Evolutionary conservation across 371 early-diverging fungal species (phyloP).

Genomic region (Mucor indicus): DNA sequence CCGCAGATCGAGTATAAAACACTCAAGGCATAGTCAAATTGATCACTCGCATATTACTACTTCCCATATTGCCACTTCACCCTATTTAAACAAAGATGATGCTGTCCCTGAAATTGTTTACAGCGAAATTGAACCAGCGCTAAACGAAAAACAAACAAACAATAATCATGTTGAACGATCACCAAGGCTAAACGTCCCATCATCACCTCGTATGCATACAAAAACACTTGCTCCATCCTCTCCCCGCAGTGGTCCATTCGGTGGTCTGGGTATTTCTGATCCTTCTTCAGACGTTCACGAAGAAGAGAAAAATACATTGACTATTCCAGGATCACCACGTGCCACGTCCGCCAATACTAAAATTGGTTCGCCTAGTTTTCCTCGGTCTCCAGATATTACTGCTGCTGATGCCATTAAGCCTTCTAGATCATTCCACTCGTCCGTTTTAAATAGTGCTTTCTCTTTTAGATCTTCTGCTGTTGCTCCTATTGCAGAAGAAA

Average conservation of each 20-base stretch:
- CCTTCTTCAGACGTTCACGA: slow-evolving; percentile 1
- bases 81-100: not conserved
- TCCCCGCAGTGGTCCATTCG: not conserved
- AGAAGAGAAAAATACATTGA: not conserved
- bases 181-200: not conserved
- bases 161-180: too few relatives aligned
- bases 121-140: slow-evolving; percentile 4
- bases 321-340: slow-evolving; percentile 1
- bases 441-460: slow-evolving; percentile 13
- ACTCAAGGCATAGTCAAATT: slow-evolving; percentile 17
- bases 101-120: slow-evolving; percentile 19
- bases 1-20: slow-evolving; percentile 23
- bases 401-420: not conserved
- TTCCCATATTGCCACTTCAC: slow-evolving; percentile 10
- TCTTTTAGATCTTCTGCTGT: slow-evolving; percentile 10
- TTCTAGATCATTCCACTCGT: not conserved
- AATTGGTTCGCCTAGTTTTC: too few relatives aligned
- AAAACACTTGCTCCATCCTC: not conserved
- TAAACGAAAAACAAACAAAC: too few relatives aligned
- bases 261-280: slow-evolving; percentile 12
- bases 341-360: not conserved
- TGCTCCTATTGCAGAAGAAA: not conserved
- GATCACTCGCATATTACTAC: slow-evolving; percentile 8
- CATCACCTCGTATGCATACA: not conserved
- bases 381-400: slow-evolving; percentile 7